These are phyloP conservation scores for Lipomyces spencermartinsiae DNA, from an alignment of 805 yeast genomes.

Conservation along the genomic window DNA sequence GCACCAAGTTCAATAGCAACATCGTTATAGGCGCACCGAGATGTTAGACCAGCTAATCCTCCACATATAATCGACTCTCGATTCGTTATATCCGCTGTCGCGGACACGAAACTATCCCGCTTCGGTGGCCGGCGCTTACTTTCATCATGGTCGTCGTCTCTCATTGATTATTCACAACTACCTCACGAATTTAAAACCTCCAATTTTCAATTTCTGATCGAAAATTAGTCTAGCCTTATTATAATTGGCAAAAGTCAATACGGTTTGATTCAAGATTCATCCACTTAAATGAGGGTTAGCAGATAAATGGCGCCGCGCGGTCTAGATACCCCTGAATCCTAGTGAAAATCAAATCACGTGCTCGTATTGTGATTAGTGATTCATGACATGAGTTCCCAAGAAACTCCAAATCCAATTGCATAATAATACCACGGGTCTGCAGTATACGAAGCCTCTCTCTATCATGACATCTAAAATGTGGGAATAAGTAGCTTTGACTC, in stretches of 20 bases:
- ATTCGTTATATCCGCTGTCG: conserved; percentile 61
- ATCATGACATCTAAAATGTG: conserved; percentile 15
- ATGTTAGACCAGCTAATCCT: conserved; percentile 67
- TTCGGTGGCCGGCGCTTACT: neutral
- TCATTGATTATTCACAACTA: conserved; percentile 1
- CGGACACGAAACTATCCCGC: conserved; percentile 43
- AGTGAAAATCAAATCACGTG: too few species aligned
- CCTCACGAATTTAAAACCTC: neutral
- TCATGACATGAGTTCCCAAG: neutral
- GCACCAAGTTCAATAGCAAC: neutral
- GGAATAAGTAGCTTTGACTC: neutral
- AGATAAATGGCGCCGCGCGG: too few species aligned
- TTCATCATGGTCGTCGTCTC: neutral
- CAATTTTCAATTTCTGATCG: neutral
- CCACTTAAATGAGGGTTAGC: too few species aligned
- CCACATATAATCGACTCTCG: conserved; percentile 70
- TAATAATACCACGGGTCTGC: neutral
- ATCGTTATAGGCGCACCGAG: conserved; percentile 48
- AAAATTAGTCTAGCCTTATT: neutral
- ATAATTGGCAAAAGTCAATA: too few species aligned
- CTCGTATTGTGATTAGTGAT: neutral
- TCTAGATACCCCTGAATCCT: too few species aligned
- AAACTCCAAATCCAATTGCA: neutral
- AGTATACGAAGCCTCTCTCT: neutral
- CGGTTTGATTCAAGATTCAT: too few species aligned